Base-by-base conservation (phyloP, 2,329 filamentous ascomycete genomes). In the Phialocephala subalpina region DNA sequence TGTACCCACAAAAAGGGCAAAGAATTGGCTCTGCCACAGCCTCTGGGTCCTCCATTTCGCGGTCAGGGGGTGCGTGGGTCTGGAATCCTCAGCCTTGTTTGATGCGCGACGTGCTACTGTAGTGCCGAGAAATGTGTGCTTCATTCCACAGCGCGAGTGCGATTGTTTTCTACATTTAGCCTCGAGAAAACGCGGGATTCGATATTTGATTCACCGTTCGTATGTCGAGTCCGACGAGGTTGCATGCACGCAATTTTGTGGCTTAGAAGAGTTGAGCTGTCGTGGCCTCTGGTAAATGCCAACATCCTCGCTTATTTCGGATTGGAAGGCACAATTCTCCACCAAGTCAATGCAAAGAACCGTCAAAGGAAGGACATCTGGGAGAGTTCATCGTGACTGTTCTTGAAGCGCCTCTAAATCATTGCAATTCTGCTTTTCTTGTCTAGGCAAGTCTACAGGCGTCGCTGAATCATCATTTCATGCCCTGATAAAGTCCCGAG, bases 1-100 rank as follows among this genome's bases (percentile, higher is more conserved):
- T 65, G 64, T 68, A 78, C 36, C 76, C 79, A 70, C 81, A 82
- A 66, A 82, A 80, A 16, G 80, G 81, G 68, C 81, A 82, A 27
- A 35, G 59, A 58, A 70, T 72, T 16, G 36, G 12, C 40, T 66
- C 29, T 33, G 29, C 29, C 29, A 33, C 29, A 33, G 29, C 29
- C 29, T 33, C 53, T 67, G 66, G 27, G 33, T 65, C 59, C 62
- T 71, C 69, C 71, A 72, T 74, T 36, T 49, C 35, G 8, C n/a
- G 38, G 38, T 12, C 35, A 47, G 47, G 61, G 45, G 29, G 58
- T 52, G 9, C 56, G 61, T 11, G n/a, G 20, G 40, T 29, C 11
- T 52, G 25, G 58, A 18, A 20, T 38, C 20, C 27, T 66, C 64
- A 58, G 64, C 64, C 64, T 66, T 38, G 59, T 63, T 36, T n/a